Base-by-base conservation (phyloP, 768 basidiomycete genomes). In the Calocera viscosa region DNA sequence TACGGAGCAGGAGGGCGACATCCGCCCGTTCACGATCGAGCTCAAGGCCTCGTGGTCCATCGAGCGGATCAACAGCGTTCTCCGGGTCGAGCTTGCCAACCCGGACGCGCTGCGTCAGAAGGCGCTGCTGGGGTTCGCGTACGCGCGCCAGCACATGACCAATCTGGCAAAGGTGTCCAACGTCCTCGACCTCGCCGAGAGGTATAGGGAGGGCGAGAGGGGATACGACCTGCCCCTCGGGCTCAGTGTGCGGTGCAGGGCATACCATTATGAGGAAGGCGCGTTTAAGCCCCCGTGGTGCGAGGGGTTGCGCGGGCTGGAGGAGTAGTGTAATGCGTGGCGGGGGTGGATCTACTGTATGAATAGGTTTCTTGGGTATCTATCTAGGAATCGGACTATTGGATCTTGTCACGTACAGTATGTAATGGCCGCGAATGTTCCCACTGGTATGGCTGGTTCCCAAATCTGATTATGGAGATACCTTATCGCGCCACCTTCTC, bases 1-100 rank as follows among this genome's bases (percentile, higher is more conserved):
- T 1, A 69, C 69, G 1, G 69, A 69, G 35, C 41, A 38, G 3
- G 67, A 67, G 28, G 67, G 38, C 2, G 65, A 47, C 19, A 53
- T 69, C 41, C 39, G 47, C 24, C 43, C 65, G 24, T 69, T 69
- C 41, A 67, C 67, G 33, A 69, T 69, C 38, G 39, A 64, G 63
- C 63, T 67, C 40, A 67, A 65, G 38, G 19, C 49, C 17, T 28
- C 35, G 2, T 63, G 60, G 53, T 33, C 63, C 30, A 66, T 64
- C 41, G 40, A 67, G 41, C 35, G 30, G 32, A 69, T 69, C 67
- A 65, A 69, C 30, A 24, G 30, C 28, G 67, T 66, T 19, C 41
- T 69, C 33, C 22, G 60, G 10, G 33, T n/a, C 1, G 64, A 39
- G 1, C 69, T 69, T 1, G 38, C 17, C 17, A 67, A 69, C 33